phyloP scores from a whole-genome alignment of 2,329 filamentous ascomycete genomes.

The Aspergillus luchuensis region DNA sequence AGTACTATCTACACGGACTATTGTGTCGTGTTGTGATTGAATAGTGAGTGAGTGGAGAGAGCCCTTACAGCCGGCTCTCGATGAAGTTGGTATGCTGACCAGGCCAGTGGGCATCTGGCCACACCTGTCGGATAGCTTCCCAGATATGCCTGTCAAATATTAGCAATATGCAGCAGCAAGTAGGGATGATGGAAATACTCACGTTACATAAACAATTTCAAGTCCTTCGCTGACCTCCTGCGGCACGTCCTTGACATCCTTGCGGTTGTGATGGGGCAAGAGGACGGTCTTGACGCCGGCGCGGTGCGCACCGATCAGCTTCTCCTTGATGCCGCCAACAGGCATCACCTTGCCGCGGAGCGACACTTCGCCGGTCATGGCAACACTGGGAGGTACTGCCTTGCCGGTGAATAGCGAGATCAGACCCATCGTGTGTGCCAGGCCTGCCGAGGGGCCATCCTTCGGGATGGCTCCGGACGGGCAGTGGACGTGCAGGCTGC shows the following conservation, averaged over 20 bases:
- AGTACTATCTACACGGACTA: background rate
- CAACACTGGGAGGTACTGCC: conserved; percentile 83
- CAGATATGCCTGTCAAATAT: conserved; percentile 71
- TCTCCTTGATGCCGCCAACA: conserved; percentile 98
- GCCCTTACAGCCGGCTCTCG: conserved; percentile 72
- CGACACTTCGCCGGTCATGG: conserved; percentile 84
- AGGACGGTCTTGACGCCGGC: conserved; percentile 94
- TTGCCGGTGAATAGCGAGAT: conserved; percentile 87
- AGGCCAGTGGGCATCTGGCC: conserved; percentile 87
- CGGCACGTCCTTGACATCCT: conserved; percentile 89
- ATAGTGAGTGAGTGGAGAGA: background rate
- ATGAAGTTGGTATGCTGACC: conserved; percentile 70
- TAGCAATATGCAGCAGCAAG: background rate
- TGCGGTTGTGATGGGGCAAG: conserved; percentile 82
- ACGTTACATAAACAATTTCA: conserved; percentile 87
- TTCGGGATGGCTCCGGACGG: conserved; percentile 94
- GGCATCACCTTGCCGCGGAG: conserved; percentile 88
- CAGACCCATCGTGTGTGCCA: conserved; percentile 90
- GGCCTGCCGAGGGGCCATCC: conserved; percentile 79
- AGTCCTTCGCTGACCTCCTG: conserved; percentile 84
- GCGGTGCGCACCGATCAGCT: conserved; percentile 88
- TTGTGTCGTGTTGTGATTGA: background rate
- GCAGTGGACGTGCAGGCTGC: conserved; percentile 94
- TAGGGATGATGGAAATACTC: conserved; percentile 43
- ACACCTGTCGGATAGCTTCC: conserved; percentile 88